Base-by-base conservation (phyloP, 805 yeast genomes). In the Metschnikowia proteae region DNA sequence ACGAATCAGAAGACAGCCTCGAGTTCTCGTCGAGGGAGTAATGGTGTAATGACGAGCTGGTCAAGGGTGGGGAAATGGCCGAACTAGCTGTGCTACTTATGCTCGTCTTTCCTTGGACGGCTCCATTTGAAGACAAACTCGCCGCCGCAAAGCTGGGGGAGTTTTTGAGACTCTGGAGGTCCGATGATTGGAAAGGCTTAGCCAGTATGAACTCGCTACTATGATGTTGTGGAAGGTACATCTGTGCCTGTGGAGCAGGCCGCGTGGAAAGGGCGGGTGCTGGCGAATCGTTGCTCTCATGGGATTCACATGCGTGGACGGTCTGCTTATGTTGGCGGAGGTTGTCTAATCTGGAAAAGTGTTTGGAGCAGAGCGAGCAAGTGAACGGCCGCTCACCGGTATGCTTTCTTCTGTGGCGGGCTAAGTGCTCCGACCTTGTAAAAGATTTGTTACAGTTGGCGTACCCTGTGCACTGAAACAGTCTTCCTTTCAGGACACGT, bases 341-440 rank as follows among this genome's bases (percentile, higher is more conserved):
- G 64, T 91, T 91, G 66, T 91, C 97, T 50, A 91, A 70, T 41
- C 97, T 76, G 13, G 90, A 83, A 63, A 90, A 90, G 61, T 81
- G 78, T 61, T 90, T 82, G 31, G 82, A 73, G 63, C 96, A 88
- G 64, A 85, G 86, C 43, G 84, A 85, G 65, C 97, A 90, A 46
- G 86, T 82, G 64, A 89, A 90, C 2, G 97, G 97, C 49, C 96
- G 74, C 65, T 90, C 97, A 38, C 97, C 97, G 0, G 97, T 91
- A 64, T 90, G 97, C 60, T 90, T 91, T 50, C 97, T 73, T 46
- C 91, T 85, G 69, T 90, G 97, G 50, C 97, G 75, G 1, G 96
- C 96, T 57, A 90, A 75, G 67, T 91, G 97, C 64, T 91, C 97
- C 6, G 94, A 84, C 43, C 97, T 75, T 2, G 96, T 87, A 66